phyloP scores from a whole-genome alignment of 116 monocot species.

The Zostera marina region DNA sequence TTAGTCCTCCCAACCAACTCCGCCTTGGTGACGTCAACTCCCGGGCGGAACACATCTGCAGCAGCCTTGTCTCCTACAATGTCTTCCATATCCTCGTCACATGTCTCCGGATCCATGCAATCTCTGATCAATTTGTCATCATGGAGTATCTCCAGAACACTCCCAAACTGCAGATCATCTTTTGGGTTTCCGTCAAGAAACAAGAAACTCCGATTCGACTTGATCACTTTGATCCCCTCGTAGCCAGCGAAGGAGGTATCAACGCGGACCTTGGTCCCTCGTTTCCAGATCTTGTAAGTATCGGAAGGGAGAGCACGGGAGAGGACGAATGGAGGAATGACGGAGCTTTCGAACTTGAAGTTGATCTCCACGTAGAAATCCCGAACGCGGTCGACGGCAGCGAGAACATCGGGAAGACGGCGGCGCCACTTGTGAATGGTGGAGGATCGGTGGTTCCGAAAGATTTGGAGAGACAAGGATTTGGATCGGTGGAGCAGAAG shows the following conservation, averaged over 20 bases:
- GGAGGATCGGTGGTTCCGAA: conserved; percentile 52
- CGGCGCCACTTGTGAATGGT: conserved; percentile 59
- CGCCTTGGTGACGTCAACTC: conserved; percentile 42
- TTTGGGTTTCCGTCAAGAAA: conserved; percentile 23
- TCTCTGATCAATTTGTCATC: conserved; percentile 32
- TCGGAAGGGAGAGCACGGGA: conserved; percentile 43
- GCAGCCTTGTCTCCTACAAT: conserved; percentile 18
- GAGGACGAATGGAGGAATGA: conserved; percentile 45
- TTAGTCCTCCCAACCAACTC: conserved; percentile 42
- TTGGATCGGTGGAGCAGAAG: conserved; percentile 34
- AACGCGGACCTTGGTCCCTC: conserved; percentile 39
- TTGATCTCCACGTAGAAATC: conserved; percentile 26
- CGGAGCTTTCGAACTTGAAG: conserved; percentile 41
- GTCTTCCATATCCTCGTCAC: conserved; percentile 11
- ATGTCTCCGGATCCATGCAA: conserved; percentile 31
- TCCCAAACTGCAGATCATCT: conserved; percentile 17
- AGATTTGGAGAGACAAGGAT: conserved; percentile 27
- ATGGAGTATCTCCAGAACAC: conserved; percentile 42
- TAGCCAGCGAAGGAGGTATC: conserved; percentile 61
- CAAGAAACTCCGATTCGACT: conserved; percentile 47
- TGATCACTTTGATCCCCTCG: conserved; percentile 36
- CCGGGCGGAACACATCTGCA: conserved; percentile 47
- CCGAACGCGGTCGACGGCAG: conserved; percentile 29
- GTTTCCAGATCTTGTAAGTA: conserved; percentile 52
- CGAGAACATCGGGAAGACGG: conserved; percentile 42